Evolutionary conservation across 2,329 filamentous ascomycete species (phyloP), one percentile per base, ranked within the genome.

Genomic region (Helminthosporium solani): DNA sequence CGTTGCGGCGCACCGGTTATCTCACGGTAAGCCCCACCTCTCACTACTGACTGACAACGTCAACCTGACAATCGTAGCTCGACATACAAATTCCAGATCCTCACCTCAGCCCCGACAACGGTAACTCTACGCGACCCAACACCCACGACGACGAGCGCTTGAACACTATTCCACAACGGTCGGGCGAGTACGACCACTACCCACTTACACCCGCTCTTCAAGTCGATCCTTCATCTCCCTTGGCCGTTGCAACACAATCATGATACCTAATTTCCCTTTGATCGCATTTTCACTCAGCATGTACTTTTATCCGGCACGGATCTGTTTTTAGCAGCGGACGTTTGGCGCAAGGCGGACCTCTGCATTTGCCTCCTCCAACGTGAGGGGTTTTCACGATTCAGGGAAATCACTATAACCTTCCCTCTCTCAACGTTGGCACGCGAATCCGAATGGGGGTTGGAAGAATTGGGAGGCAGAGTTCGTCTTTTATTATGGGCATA

Each of bases 41-140:
- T 30, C 16, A 38, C 27, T 12, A 12, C 28, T 27, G 7, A 12
- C 25, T 27, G 7, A 12, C 28, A 12, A 4, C 7, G 11, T 16
- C 25, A 27, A 28, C 41, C 49, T 57, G 31, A 58, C 40, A 28
- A 35, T 3, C 9, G 36, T 16, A 88, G 85, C 78, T 91, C 57
- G 87, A 91, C 58, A 88, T 91, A 39, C 86, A 90, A 71, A 88
- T 91, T 46, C 84, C 86, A 3, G 87, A 91, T 65, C 87, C 88
- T 1, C 85, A 88, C 57, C 83, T 90, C 48, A 66, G 65, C 39
- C 58, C 66, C n/a, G 68, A 70, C 33, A 60, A 39, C 35, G 25
- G 52, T 7, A 58, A 54, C 43, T 41, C 44, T 16, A 60, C 63
- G 7, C 54, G 59, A 7, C 62, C 63, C 2, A 50, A 52, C 14